Base-by-base conservation (phyloP, 2,329 filamentous ascomycete species). In the Didymella segeticola region DNA sequence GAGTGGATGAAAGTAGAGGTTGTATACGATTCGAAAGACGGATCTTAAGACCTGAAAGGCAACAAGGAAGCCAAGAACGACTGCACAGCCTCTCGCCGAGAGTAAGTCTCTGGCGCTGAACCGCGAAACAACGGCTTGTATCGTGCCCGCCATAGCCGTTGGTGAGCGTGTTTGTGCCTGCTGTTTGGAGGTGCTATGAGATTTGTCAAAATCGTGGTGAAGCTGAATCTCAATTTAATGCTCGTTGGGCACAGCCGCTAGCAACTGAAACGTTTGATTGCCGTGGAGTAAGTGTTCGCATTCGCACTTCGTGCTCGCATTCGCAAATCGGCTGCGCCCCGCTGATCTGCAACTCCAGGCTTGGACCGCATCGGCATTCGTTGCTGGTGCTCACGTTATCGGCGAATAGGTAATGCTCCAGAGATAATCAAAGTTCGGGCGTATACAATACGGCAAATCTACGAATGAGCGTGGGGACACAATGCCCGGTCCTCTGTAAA, bases 1-100 rank as follows among this genome's bases (percentile, higher is more conserved):
- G 1, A 80, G 68, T 2, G 78, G 78, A 38, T 78, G 73, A 52
- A 80, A 74, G 20, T 47, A 47, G 7, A 43, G 8, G 11, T 43
- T 51, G 27, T 51, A 51, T 33, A 39, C 31, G 12, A 51, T 23
- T n/a, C 41, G 48, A n/a, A 22, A 6, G 27, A 12, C 19, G 19
- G 26, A 17, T 17, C 30, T 22, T 4, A 51, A 0, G 19, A 37
- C 22, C 7, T 27, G 20, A 12, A 51, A 26, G 3, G 20, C 6
- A 5, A 51, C 2, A 7, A 45, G 10, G 5, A n/a, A 7, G 19
- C 19, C 7, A 10, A 51, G 5, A 2, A 45, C 12, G 11, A 34
- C 11, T 4, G 15, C 20, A 23, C 25, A 12, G n/a, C 33, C 34
- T 6, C 34, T 34, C 11, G 12, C 27, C 5, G 48, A 39, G 5